phyloP scores from a whole-genome alignment of 2,329 filamentous ascomycete genomes.

The Cladosporium sp. region DNA sequence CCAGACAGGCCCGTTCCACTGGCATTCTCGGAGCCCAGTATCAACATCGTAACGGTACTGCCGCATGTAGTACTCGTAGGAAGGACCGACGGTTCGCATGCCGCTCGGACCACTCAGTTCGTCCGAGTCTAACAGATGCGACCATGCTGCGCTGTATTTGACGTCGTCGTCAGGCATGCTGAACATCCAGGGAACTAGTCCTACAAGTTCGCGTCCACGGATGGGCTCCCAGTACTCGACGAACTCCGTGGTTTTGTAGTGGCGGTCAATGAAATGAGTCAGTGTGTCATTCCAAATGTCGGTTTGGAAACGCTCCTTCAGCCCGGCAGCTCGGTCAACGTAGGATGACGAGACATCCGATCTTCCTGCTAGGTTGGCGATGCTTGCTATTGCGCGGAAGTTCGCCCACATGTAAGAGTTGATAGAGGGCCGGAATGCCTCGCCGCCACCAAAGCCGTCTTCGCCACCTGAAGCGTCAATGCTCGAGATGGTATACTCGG shows the following conservation, averaged over 20 bases:
- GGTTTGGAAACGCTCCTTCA: constrained; percentile 36
- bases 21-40: constrained; percentile 35
- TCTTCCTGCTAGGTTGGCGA: constrained; percentile 33
- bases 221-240: constrained; percentile 39
- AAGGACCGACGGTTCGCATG: constrained; percentile 40
- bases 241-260: constrained; percentile 35
- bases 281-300: constrained; percentile 42
- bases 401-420: constrained; percentile 44
- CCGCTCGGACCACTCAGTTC: constrained; percentile 34
- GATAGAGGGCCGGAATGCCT: constrained; percentile 41
- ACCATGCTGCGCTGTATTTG: constrained; percentile 35
- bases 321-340: constrained; percentile 26
- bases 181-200: constrained; percentile 41
- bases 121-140: constrained; percentile 33
- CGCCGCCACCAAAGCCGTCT: constrained; percentile 39
- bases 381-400: constrained; percentile 37
- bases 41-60: constrained; percentile 37
- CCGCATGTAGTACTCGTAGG: constrained; percentile 43
- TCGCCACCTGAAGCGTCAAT: constrained; percentile 38
- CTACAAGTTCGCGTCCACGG: constrained; percentile 41
- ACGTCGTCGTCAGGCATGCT: constrained; percentile 37
- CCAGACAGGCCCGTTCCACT: constrained; percentile 45
- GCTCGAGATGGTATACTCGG: constrained; percentile 43
- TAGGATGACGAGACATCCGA: constrained; percentile 17
- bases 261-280: constrained; percentile 42